These are phyloP conservation scores for Tephrocybe sp. DNA, from an alignment of 768 basidiomycete species.

Conservation along the genomic window DNA sequence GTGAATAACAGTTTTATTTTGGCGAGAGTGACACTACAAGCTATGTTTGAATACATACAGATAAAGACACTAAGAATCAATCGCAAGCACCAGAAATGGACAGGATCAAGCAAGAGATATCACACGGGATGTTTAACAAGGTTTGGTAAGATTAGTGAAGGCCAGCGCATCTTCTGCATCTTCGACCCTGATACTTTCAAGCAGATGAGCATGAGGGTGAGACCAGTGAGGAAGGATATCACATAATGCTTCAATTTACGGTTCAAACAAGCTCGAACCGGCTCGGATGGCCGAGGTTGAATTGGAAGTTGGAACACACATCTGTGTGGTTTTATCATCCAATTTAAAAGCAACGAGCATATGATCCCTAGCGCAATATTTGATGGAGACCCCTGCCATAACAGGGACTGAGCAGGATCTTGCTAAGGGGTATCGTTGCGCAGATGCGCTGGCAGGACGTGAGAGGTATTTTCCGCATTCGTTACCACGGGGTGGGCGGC, in stretches of 20 bases:
- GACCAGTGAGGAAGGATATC: not conserved
- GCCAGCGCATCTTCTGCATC: not conserved
- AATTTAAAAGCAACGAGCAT: not conserved
- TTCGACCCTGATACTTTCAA: not conserved
- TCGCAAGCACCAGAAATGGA: no score
- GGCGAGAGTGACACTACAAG: no score
- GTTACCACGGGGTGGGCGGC: not conserved
- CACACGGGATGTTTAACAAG: not conserved
- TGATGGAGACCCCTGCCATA: constrained; percentile 2
- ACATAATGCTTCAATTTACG: not conserved
- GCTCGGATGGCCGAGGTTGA: not conserved
- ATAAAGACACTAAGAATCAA: not conserved
- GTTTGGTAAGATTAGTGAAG: not conserved
- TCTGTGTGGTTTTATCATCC: not conserved
- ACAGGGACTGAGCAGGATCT: not conserved
- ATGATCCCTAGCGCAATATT: constrained; percentile 4
- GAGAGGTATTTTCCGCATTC: constrained; percentile 1
- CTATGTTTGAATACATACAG: no score
- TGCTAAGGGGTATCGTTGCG: not conserved
- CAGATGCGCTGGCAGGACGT: constrained; percentile 3
- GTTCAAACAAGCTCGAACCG: not conserved
- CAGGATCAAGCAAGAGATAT: not conserved
- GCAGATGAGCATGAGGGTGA: not conserved
- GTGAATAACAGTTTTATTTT: no score
- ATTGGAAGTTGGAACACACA: not conserved